These are phyloP conservation scores for Polygonum aviculare DNA, from an alignment of 148 eudicot genomes.

Conservation along the genomic window DNA sequence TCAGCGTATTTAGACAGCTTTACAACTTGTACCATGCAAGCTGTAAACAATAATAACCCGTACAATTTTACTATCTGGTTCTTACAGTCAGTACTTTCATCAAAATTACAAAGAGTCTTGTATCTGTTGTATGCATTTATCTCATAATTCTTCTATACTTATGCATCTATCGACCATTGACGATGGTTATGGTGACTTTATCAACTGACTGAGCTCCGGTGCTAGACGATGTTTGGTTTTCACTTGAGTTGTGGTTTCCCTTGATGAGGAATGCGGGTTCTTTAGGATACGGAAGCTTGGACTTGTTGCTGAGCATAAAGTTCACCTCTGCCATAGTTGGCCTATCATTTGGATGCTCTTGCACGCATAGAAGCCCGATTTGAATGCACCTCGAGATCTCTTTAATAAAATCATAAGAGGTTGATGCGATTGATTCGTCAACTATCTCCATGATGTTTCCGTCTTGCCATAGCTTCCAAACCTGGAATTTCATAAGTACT, in stretches of 20 bases:
- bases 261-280: not conserved
- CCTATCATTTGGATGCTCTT: not conserved
- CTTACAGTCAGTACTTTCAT: no score
- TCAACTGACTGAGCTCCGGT: not conserved
- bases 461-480: slow-evolving; percentile 6
- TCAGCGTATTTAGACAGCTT: no score
- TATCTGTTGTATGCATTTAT: no score
- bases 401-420: not conserved
- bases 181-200: not conserved
- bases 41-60: no score
- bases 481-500: not conserved
- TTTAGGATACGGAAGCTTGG: not conserved
- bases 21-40: no score
- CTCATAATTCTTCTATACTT: not conserved
- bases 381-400: slow-evolving; percentile 1
- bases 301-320: not conserved
- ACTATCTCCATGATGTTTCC: not conserved
- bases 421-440: not conserved
- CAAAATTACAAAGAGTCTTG: no score
- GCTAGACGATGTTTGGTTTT: not conserved
- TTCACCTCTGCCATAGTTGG: not conserved
- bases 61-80: no score
- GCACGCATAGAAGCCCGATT: not conserved
- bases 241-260: not conserved
- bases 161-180: not conserved